These are phyloP conservation scores for Pisolithus sp. DNA, from an alignment of 768 basidiomycete genomes.

Conservation along the genomic window DNA sequence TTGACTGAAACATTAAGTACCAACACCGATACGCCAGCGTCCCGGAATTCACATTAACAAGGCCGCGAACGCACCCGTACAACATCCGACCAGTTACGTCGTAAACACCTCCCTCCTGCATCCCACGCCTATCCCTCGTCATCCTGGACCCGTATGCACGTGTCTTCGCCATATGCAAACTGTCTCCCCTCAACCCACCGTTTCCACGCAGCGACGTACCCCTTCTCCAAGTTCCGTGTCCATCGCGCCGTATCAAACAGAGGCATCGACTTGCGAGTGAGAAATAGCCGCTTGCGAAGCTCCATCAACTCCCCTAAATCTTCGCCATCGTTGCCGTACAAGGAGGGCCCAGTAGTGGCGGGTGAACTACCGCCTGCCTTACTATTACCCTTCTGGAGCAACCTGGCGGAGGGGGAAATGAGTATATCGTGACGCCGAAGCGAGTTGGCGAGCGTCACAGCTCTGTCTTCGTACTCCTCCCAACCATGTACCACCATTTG, in stretches of 20 bases:
- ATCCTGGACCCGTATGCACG: slow-evolving; percentile 25
- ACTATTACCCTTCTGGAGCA: not conserved
- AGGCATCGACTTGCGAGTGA: slow-evolving; percentile 35
- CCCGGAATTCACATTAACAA: too few relatives aligned
- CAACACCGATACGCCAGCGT: too few relatives aligned
- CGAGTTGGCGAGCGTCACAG: slow-evolving; percentile 33
- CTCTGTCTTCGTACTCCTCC: slow-evolving; percentile 42
- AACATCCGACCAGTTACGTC: too few relatives aligned
- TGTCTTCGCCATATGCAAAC: slow-evolving; percentile 28
- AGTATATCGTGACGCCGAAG: slow-evolving; percentile 13
- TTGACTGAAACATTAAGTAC: too few relatives aligned
- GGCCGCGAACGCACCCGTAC: too few relatives aligned
- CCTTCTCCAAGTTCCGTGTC: slow-evolving; percentile 43
- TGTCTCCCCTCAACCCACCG: slow-evolving; percentile 42
- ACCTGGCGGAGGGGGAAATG: not conserved
- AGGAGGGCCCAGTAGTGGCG: too few relatives aligned
- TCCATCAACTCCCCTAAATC: slow-evolving; percentile 31
- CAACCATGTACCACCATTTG: slow-evolving; percentile 40
- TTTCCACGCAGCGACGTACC: slow-evolving; percentile 36
- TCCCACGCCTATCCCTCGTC: slow-evolving; percentile 10
- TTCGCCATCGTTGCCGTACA: too few relatives aligned
- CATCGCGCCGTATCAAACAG: slow-evolving; percentile 45
- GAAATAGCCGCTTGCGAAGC: slow-evolving; percentile 36
- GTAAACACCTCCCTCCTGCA: not conserved
- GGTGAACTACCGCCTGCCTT: too few relatives aligned